Base-by-base conservation (phyloP, 2,329 filamentous ascomycete genomes). In the Pyrenochaeta sp. region DNA sequence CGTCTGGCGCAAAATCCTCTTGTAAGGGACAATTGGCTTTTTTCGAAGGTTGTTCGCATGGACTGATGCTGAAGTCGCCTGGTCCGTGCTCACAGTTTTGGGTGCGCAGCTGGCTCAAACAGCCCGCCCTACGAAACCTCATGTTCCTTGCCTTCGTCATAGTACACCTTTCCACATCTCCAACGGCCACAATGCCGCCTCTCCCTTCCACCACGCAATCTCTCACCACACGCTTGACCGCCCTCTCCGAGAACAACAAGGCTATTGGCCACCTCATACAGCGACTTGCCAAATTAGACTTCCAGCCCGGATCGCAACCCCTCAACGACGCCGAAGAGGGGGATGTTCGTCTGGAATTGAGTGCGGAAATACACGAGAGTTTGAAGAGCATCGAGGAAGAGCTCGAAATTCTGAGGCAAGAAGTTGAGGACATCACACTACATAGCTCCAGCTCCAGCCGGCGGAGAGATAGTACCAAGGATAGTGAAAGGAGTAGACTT, bases 331-430 rank as follows among this genome's bases (percentile, higher is more conserved):
- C 73, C 81, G 45, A 88, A 81, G 77, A 88, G 79, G 73, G 86
- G 76, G 80, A 83, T 51, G 77, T 79, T 5, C 83, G 87, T 42
- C 70, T 86, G 14, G 91, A 96, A 72, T 81, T 96, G 22, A 83
- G 84, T 53, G 79, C 83, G 15, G 91, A 96, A 68, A 96, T 96
- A 52, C 85, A 87, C 55, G 85, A 89, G 61, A 81, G 82, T 13
- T 73, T 96, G 48, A 87, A 89, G 58, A 86, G 89, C 44, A 83
- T 88, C 35, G 86, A 95, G 60, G 90, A 95, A 51, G 90, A 96
- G 46, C 81, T 94, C 53, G 92, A 96, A 69, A 72, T 94, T 13
- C 67, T 96, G 22, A 78, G 78, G 34, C 90, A 94, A 65, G 91
- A 96, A 61, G 80, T 90, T 19, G 82, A 88, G 49, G 90, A 90